Evolutionary conservation across 1,284 basidiomycete genomes (phyloP).

Genomic region (Anthracocystis walkeri): DNA sequence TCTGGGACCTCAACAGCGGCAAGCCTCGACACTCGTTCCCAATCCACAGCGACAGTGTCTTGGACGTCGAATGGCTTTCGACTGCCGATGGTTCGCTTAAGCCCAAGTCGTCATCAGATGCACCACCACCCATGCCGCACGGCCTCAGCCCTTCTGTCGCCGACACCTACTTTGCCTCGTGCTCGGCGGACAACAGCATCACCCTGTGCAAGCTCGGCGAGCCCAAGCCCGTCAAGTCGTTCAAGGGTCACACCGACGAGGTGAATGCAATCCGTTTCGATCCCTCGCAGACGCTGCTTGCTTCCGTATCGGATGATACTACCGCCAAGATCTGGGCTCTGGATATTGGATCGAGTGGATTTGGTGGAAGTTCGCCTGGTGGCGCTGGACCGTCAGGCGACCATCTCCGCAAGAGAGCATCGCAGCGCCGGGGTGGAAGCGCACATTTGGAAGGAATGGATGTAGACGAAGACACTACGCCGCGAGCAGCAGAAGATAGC

Average conservation of each 20-base stretch:
- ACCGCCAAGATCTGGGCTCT: constrained; percentile 65
- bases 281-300: constrained; percentile 65
- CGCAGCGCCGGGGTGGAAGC: constrained; percentile 53
- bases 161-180: constrained; percentile 66
- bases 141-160: constrained; percentile 51
- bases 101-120: constrained; percentile 33
- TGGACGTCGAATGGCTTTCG: constrained; percentile 68
- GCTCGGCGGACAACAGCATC: constrained; percentile 67
- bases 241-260: constrained; percentile 67
- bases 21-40: constrained; percentile 66
- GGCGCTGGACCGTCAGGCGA: constrained; percentile 24
- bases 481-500: constrained; percentile 35
- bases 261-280: constrained; percentile 69
- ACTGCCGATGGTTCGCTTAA: constrained; percentile 48
- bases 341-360: constrained; percentile 36
- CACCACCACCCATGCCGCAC: constrained; percentile 50
- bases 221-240: constrained; percentile 62
- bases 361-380: constrained; percentile 16
- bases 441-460: constrained; percentile 56
- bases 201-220: constrained; percentile 66
- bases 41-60: constrained; percentile 64
- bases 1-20: constrained; percentile 68
- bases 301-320: constrained; percentile 65
- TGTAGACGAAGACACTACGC: constrained; percentile 40
- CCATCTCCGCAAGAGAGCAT: constrained; percentile 40